Evolutionary conservation across 2,329 filamentous ascomycete genomes (phyloP), one percentile per base, ranked within the genome.

Genomic region (Cercospora nicotianae): DNA sequence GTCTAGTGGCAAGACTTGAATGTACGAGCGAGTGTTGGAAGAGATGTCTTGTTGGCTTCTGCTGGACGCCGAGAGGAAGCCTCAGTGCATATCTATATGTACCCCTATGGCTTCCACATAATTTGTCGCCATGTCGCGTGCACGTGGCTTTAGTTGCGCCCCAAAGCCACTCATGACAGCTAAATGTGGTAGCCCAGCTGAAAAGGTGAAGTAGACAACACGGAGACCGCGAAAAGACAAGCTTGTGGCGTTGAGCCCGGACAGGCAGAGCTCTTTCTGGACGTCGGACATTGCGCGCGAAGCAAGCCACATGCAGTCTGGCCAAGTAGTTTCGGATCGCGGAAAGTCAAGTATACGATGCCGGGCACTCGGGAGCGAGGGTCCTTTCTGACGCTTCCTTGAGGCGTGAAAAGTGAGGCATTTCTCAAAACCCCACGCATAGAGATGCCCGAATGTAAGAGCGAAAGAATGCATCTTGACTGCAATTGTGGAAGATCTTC

Each of bases 291-390:
- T 39, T 12, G 23, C 45, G 6, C 3, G 48, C 51, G 23, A 58
- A 51, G 18, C 62, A 57, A 64, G 62, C 62, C 62, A 64, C 48
- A 42, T 26, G 28, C 48, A 42, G 51, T 64, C 62, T 53, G 55
- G 62, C 62, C 48, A 55, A 59, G 28, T 18, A 18, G 31, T 31
- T 18, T 48, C 20, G 45, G 45, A 23, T 48, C 45, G 45, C 45
- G 18, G 45, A 48, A 48, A 48, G 45, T 48, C 45, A 48, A 23
- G 20, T 48, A 20, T 48, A 23, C 45, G 20, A 23, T 18, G n/a
- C 45, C 45, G 45, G 45, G 20, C 12, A 23, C 10, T n/a, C 7
- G 16, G 36, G 36, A n/a, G 16, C 36, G 16, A 42, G 36, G 16
- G 10, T 10, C 5, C 45, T 13, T 20, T 51, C 8, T 23, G 45